These are phyloP conservation scores for Xylaria grammica DNA, from an alignment of 495 filamentous ascomycete species.

Conservation along the genomic window DNA sequence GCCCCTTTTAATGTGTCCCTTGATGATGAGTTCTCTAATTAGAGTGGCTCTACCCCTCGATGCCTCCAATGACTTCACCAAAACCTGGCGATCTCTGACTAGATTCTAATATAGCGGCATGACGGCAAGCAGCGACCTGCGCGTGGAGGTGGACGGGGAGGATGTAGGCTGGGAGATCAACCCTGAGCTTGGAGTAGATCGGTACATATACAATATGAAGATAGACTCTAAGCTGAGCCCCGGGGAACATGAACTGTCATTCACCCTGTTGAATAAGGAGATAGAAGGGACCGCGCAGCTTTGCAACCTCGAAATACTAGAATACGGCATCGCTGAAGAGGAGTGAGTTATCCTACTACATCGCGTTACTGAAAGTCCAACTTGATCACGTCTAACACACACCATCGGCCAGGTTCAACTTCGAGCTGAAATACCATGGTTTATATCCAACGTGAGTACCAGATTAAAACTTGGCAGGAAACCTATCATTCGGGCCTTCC, in stretches of 20 bases:
- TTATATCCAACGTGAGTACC: slow-evolving; percentile 35
- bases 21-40: neutral
- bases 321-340: slow-evolving; percentile 26
- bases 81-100: no score
- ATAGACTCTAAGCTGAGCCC: slow-evolving; percentile 24
- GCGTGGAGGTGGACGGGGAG: slow-evolving; percentile 30
- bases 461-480: no score
- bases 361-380: neutral
- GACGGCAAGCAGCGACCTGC: slow-evolving; percentile 30
- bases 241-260: slow-evolving; percentile 27
- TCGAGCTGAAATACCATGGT: slow-evolving; percentile 27
- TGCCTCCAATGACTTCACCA: no score
- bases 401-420: slow-evolving; percentile 25
- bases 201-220: slow-evolving; percentile 35
- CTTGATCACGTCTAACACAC: neutral
- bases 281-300: slow-evolving; percentile 34
- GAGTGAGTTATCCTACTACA: slow-evolving; percentile 23
- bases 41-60: neutral
- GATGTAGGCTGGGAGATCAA: slow-evolving; percentile 34
- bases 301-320: slow-evolving; percentile 33
- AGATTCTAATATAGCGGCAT: slow-evolving; percentile 22
- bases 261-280: slow-evolving; percentile 30
- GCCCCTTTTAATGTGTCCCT: neutral
- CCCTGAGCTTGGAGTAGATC: slow-evolving; percentile 30
- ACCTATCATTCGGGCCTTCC: no score